Evolutionary conservation across 176 grass and related monocot genomes (phyloP).

Genomic region (Canna indica): DNA sequence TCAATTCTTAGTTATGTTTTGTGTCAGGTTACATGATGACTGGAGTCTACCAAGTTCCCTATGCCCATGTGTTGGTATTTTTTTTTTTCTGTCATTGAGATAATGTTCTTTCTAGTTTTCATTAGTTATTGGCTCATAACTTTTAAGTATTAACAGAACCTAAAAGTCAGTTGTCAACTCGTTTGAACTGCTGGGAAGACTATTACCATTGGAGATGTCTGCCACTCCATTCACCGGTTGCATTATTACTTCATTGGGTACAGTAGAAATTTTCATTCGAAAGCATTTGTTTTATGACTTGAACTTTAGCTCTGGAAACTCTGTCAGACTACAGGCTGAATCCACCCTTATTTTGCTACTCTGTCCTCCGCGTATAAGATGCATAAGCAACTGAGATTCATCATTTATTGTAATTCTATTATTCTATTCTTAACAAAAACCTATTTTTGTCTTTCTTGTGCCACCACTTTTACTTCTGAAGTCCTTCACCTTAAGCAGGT

Average conservation of each 20-base stretch:
- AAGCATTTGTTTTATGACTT: background rate
- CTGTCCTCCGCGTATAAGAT: background rate
- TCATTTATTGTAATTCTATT: too few relatives aligned
- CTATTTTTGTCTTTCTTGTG: background rate
- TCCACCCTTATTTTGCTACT: background rate
- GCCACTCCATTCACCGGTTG: conserved; percentile 74
- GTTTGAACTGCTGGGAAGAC: conserved; percentile 65
- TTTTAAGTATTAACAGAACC: conserved; percentile 49
- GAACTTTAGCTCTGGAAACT: background rate
- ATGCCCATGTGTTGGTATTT: conserved; percentile 73
- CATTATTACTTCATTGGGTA: conserved; percentile 89
- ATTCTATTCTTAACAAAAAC: background rate
- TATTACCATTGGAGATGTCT: conserved; percentile 86
- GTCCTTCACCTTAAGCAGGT: background rate
- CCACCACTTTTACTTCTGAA: background rate
- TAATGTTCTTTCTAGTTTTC: conserved; percentile 5
- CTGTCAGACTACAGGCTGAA: background rate
- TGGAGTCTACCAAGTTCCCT: conserved; percentile 66
- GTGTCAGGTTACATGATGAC: conserved; percentile 35
- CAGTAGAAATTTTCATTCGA: conserved; percentile 3
- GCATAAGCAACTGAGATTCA: background rate
- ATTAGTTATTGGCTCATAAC: background rate
- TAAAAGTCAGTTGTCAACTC: conserved; percentile 23
- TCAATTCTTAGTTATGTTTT: background rate
- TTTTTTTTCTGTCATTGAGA: conserved; percentile 6